Evolutionary conservation across 2,329 filamentous ascomycete species (phyloP).

Genomic region (Colletotrichum noveboracense): DNA sequence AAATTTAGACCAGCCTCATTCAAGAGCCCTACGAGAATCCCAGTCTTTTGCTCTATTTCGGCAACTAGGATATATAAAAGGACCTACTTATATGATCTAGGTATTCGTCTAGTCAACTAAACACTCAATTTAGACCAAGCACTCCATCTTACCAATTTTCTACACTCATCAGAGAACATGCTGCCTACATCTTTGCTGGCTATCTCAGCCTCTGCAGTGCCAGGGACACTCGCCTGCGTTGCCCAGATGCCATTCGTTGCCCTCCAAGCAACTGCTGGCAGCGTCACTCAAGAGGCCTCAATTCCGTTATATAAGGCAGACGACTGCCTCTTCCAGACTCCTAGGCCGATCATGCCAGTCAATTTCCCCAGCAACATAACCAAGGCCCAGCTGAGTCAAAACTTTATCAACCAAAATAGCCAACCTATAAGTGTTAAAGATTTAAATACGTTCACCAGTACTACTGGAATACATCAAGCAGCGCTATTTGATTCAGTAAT

Average conservation of each 20-base stretch:
- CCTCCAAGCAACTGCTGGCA: background rate
- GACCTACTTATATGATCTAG: background rate
- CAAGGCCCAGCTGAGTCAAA: background rate
- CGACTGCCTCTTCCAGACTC: background rate
- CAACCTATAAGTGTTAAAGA: background rate
- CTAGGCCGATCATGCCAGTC: background rate
- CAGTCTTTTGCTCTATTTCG: background rate
- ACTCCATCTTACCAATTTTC: background rate
- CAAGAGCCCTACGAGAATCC: background rate
- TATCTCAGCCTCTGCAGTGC: background rate
- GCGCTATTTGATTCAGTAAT: background rate
- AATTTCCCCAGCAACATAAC: background rate
- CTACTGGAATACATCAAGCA: background rate
- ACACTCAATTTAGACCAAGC: background rate
- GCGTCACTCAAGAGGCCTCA: background rate
- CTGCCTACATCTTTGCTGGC: background rate
- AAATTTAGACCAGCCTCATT: background rate
- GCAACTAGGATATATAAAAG: background rate
- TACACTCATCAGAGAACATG: background rate
- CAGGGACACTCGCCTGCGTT: background rate
- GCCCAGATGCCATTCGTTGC: background rate
- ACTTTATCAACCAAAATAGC: background rate
- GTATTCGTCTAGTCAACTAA: background rate
- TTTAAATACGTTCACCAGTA: background rate
- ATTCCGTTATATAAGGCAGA: background rate